Conservation (phyloP, 148 eudicot genomes). For the Chenopodium album region DNA sequence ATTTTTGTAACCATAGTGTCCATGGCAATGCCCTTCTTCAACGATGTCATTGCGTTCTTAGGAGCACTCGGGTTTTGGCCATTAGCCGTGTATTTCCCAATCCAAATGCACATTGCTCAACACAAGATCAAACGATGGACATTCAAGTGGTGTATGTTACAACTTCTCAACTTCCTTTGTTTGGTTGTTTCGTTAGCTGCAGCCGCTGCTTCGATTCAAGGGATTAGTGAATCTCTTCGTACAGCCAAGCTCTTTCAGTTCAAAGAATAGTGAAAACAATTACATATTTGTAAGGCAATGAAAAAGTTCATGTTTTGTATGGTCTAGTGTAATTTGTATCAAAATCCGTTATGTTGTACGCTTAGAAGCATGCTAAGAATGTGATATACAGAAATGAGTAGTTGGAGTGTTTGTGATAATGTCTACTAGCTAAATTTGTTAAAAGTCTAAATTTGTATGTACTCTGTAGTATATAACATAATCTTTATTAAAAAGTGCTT, state of each 20-base stretch:
- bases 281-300: neutral
- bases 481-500: too few species aligned
- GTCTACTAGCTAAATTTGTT: too few species aligned
- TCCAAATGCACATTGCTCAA: slow-evolving; percentile 36
- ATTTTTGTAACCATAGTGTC: slow-evolving; percentile 26
- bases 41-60: slow-evolving; percentile 41
- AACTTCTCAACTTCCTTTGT: slow-evolving; percentile 32
- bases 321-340: too few species aligned
- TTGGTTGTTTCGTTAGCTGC: slow-evolving; percentile 39
- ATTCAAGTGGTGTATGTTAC: slow-evolving; percentile 33
- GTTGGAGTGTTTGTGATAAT: too few species aligned
- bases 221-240: slow-evolving; percentile 27
- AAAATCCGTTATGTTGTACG: neutral
- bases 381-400: too few species aligned
- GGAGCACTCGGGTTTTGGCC: slow-evolving; percentile 47
- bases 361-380: slow-evolving; percentile 8
- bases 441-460: too few species aligned
- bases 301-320: neutral
- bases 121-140: slow-evolving; percentile 25
- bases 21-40: slow-evolving; percentile 47
- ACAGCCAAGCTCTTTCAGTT: slow-evolving; percentile 31
- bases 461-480: too few species aligned
- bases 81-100: slow-evolving; percentile 35
- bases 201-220: slow-evolving; percentile 38
- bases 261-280: slow-evolving; percentile 16